Base-by-base conservation (phyloP, 163 green algal species). In the Scenedesmus sp. region DNA sequence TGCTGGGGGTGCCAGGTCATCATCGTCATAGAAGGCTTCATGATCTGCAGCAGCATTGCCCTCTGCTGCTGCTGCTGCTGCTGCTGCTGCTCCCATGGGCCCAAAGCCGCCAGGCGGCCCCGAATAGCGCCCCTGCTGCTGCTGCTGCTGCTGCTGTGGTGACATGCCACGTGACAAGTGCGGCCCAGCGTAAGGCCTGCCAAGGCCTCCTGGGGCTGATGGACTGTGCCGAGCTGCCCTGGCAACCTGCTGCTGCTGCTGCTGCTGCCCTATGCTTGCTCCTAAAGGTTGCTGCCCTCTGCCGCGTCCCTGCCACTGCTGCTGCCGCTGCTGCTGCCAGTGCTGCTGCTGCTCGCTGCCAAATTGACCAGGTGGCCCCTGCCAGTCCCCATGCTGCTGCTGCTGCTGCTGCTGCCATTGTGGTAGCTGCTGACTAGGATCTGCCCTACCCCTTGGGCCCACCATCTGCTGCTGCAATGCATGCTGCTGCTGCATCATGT, bases 301-400 rank as follows among this genome's bases (percentile, higher is more conserved):
- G 70, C 23, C 70, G 12, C 6, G 23, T 52, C 70, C 70, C 5
- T 52, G 70, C 70, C 70, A 79, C 1, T 12, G 70, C 70, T 79
- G 67, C 67, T 77, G 67, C 67, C 13, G 67, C 67, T 77, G 70
- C 2, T 76, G 66, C 66, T 76, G 66, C 62, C 66, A 76, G 26
- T 34, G 16, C 70, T 79, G 70, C 70, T 46, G 70, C 70, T 79
- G 70, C 52, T 79, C 70, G 6, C 6, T 46, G 70, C 4, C 18
- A 5, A 79, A 13, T 23, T 79, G 70, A 52, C 70, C 70, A 4
- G 23, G 70, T 13, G 70, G 70, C 13, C 2, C 16, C 18, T 10
- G 70, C 70, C 70, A 79, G 4, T 79, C 70, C 70, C 20, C 70
- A 79, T 79, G 70, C 70, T 79, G 70, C 70, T 79, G 70, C 70